Evolutionary conservation across 257 asterid genomes (phyloP), one percentile per base, ranked within the genome.

Genomic region (Solanum lycopersicoides): DNA sequence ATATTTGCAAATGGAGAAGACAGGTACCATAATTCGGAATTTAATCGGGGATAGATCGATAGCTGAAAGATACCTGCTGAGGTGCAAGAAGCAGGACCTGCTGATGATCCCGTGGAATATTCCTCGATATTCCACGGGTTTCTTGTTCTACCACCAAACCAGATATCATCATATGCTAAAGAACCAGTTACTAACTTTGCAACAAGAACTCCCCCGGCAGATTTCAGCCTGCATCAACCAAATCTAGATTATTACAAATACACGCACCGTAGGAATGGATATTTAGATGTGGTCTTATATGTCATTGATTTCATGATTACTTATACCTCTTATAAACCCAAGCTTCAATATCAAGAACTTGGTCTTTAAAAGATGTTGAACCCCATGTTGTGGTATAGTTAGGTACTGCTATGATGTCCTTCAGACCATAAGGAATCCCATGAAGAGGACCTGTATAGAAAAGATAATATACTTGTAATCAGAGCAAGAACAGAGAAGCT

Each of bases 121-220:
- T 95, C 98, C 91, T 93, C 97, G 23, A 97, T 93, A 86, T 97
- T 97, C 99, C 99, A 97, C 3, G 99, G 99, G 87, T 97, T 97
- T 90, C 99, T 93, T n/a, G 99, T 97, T 90, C 99, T 91, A 41
- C 99, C 99, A 15, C 99, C 99, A 88, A 95, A 96, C 99, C 98
- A 96, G 87, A 97, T 93, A 86, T 97, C 99, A 89, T 97, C 98
- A 77, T 94, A 96, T 71, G 99, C 99, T 87, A 97, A 90, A 87
- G 99, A 95, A 6, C 99, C 99, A 1, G 97, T 86, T 53, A 93
- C 99, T 50, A 97, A 95, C 91, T 97, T 97, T 37, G 96, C 99
- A 86, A 93, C 94, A 85, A 95, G 98, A 86, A 97, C 98, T 15
- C 96, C 99, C 39, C 99, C 99, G 5, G 96, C 93, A 92, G 95